These are phyloP conservation scores for Venturia oleaginea DNA, from an alignment of 2,329 filamentous ascomycete species.

Conservation along the genomic window DNA sequence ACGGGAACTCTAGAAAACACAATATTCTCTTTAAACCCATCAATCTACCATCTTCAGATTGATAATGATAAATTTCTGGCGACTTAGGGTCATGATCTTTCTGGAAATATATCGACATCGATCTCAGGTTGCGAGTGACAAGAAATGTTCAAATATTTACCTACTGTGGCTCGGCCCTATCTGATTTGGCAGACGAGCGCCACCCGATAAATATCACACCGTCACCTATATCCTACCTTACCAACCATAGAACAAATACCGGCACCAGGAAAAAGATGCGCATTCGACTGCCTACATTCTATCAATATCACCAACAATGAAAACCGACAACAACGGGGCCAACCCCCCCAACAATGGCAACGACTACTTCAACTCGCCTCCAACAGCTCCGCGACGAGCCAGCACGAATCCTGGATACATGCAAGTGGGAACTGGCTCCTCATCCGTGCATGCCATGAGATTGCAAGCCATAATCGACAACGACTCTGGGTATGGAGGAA, in stretches of 20 bases:
- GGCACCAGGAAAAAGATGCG: not conserved
- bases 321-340: not conserved
- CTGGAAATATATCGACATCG: too few species aligned
- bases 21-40: too few species aligned
- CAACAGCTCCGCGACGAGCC: not conserved
- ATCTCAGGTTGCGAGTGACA: too few species aligned
- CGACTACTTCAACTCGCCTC: constrained; percentile 25
- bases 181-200: not conserved
- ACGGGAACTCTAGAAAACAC: too few species aligned
- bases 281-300: not conserved
- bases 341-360: not conserved
- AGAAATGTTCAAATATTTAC: too few species aligned
- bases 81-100: too few species aligned
- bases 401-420: constrained; percentile 55
- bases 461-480: constrained; percentile 73
- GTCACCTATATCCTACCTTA: too few species aligned
- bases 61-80: too few species aligned
- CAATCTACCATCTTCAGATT: too few species aligned
- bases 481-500: constrained; percentile 89
- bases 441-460: constrained; percentile 70
- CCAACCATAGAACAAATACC: not conserved
- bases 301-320: constrained; percentile 1
- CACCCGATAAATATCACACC: not conserved
- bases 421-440: constrained; percentile 76
- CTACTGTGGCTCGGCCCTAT: not conserved